Evolutionary conservation across 306 rosid genomes (phyloP).

Genomic region (Oemleria cerasiformis): DNA sequence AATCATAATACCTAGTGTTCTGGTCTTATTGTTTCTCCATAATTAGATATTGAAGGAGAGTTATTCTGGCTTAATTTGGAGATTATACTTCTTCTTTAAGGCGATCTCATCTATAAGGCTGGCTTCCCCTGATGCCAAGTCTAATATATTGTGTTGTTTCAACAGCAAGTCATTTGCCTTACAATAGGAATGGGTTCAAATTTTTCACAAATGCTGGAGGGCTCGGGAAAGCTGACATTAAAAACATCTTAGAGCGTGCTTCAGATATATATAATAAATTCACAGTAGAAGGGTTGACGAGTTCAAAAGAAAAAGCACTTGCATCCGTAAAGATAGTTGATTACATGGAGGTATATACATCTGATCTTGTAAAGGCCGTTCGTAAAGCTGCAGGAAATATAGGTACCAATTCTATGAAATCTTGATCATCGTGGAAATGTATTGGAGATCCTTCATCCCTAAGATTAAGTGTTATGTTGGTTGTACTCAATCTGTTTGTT

Average conservation of each 20-base stretch:
- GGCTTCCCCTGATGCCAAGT: background rate
- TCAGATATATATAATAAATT: slow-evolving; percentile 65
- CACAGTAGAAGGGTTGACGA: slow-evolving; percentile 44
- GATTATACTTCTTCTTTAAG: background rate
- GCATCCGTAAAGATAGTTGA: slow-evolving; percentile 55
- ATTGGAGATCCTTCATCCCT: slow-evolving; percentile 14
- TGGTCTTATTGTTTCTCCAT: slow-evolving; percentile 4
- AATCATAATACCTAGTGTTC: slow-evolving; percentile 2
- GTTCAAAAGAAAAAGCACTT: slow-evolving; percentile 52
- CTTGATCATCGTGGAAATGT: slow-evolving; percentile 20
- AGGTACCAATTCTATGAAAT: slow-evolving; percentile 47
- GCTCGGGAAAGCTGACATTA: slow-evolving; percentile 90
- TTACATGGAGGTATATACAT: slow-evolving; percentile 79
- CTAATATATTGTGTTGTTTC: slow-evolving; percentile 18
- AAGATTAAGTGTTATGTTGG: slow-evolving; percentile 15
- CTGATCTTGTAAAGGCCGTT: slow-evolving; percentile 83
- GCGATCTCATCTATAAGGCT: background rate
- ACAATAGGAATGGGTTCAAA: slow-evolving; percentile 91
- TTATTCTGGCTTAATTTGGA: background rate
- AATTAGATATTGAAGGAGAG: background rate
- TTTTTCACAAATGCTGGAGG: slow-evolving; percentile 91
- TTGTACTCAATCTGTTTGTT: slow-evolving; percentile 1
- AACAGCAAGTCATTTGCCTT: slow-evolving; percentile 97
- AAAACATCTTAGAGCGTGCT: slow-evolving; percentile 82
- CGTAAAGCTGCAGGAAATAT: slow-evolving; percentile 83